phyloP scores from a whole-genome alignment of 345 rosid genomes.

The Carallia brachiata region DNA sequence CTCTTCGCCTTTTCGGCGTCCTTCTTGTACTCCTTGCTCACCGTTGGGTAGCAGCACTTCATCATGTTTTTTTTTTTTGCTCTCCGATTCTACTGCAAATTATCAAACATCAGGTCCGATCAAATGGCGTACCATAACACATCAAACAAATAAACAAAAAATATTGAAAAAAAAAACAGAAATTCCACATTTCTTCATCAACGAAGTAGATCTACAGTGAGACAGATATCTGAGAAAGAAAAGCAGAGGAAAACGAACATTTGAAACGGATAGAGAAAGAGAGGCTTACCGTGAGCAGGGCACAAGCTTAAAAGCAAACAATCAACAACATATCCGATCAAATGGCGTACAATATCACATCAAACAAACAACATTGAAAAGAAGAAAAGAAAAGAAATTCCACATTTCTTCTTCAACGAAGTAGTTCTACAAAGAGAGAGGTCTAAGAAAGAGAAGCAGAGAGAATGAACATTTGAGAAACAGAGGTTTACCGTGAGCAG shows the following conservation, averaged over 20 bases:
- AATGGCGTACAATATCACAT: too few species aligned
- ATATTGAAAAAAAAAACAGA: too few species aligned
- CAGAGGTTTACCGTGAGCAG: too few species aligned
- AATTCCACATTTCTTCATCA: too few species aligned
- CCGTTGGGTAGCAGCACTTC: slow-evolving; percentile 70
- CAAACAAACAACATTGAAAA: too few species aligned
- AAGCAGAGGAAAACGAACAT: background rate
- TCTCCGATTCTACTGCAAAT: slow-evolving; percentile 2
- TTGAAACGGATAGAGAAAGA: background rate
- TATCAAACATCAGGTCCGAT: background rate
- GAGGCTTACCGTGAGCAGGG: background rate
- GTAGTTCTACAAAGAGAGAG: too few species aligned
- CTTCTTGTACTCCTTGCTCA: slow-evolving; percentile 73
- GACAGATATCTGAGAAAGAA: background rate
- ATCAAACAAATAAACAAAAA: background rate
- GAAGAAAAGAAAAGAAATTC: too few species aligned
- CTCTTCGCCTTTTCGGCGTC: slow-evolving; percentile 73
- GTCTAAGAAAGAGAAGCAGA: too few species aligned
- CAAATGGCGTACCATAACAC: background rate
- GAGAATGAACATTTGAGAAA: too few species aligned
- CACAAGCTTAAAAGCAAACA: background rate
- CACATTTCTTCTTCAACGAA: too few species aligned
- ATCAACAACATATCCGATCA: too few species aligned
- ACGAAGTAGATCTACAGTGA: background rate
- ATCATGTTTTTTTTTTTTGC: slow-evolving; percentile 39